These are phyloP conservation scores for Pholiota conissans DNA, from an alignment of 768 basidiomycete genomes.

Conservation along the genomic window DNA sequence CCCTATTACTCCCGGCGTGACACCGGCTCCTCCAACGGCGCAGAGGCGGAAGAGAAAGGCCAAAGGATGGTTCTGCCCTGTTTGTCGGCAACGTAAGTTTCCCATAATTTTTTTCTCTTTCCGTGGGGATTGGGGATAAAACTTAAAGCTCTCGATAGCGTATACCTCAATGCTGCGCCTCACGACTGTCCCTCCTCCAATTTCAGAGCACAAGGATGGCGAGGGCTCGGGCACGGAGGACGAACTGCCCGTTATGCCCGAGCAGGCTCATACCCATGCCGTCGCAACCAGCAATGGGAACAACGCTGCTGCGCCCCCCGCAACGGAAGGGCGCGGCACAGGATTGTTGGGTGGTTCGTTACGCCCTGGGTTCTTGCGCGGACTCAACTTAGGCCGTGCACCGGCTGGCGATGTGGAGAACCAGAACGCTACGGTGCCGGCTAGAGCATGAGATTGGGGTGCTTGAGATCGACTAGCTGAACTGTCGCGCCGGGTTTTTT, in stretches of 20 bases:
- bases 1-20: slow-evolving; percentile 19
- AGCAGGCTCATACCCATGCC: slow-evolving; percentile 2
- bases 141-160: slow-evolving; percentile 44
- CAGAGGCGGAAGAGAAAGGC: slow-evolving; percentile 85
- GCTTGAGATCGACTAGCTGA: background rate
- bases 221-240: slow-evolving; percentile 22
- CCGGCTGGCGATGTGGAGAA: slow-evolving; percentile 30
- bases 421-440: slow-evolving; percentile 23
- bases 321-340: slow-evolving; percentile 18
- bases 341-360: slow-evolving; percentile 25
- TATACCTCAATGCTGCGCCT: slow-evolving; percentile 88
- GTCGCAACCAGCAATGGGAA: background rate
- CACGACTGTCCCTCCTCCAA: slow-evolving; percentile 62
- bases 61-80: slow-evolving; percentile 97
- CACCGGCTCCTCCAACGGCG: slow-evolving; percentile 35
- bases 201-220: slow-evolving; percentile 24
- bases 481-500: background rate
- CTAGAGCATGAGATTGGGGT: slow-evolving; percentile 11
- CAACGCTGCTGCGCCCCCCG: background rate
- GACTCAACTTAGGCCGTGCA: slow-evolving; percentile 19
- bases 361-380: slow-evolving; percentile 32
- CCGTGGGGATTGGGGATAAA: background rate
- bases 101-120: slow-evolving; percentile 2
- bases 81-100: slow-evolving; percentile 88
- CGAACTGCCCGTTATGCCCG: slow-evolving; percentile 13